Conservation (phyloP, 495 filamentous ascomycete genomes). For the Tetracladium setigerum region DNA sequence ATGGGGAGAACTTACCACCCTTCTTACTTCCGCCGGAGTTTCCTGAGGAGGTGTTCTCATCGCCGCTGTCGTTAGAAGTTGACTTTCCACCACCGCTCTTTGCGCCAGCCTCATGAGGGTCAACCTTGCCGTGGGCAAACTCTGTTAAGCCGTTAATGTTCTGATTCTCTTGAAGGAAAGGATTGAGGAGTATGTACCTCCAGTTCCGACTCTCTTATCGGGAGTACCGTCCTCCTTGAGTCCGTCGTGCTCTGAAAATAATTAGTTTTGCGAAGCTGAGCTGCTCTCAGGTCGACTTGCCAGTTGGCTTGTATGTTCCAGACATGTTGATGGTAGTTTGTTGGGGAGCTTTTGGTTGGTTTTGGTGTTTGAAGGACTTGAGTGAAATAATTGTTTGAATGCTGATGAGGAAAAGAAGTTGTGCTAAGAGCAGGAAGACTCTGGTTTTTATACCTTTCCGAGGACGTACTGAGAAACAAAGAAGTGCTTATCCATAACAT, state of each 20-base stretch:
- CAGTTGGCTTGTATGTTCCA: constrained; percentile 8
- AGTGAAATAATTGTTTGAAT: no score
- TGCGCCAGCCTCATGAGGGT: constrained; percentile 13
- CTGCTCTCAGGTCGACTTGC: not conserved
- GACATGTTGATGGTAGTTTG: constrained; percentile 1
- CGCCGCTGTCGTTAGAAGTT: not conserved
- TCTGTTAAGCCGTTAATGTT: no score
- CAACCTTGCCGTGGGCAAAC: constrained; percentile 16
- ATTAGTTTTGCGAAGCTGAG: no score
- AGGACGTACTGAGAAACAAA: no score
- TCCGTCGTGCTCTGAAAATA: constrained; percentile 14
- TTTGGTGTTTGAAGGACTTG: no score
- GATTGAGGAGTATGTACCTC: constrained; percentile 3
- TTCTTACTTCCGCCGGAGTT: not conserved
- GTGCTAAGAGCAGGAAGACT: no score
- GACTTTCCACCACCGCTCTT: constrained; percentile 12
- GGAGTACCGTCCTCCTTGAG: constrained; percentile 21
- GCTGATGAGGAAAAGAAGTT: no score
- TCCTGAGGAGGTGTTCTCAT: not conserved
- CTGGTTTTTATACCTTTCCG: no score
- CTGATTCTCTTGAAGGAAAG: no score
- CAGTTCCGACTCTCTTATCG: constrained; percentile 18
- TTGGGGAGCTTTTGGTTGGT: no score
- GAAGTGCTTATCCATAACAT: no score
- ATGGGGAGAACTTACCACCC: no score